Evolutionary conservation across 208 protist species (phyloP), one percentile per base, ranked within the genome.

Genomic region (Strigomonas culicis): DNA sequence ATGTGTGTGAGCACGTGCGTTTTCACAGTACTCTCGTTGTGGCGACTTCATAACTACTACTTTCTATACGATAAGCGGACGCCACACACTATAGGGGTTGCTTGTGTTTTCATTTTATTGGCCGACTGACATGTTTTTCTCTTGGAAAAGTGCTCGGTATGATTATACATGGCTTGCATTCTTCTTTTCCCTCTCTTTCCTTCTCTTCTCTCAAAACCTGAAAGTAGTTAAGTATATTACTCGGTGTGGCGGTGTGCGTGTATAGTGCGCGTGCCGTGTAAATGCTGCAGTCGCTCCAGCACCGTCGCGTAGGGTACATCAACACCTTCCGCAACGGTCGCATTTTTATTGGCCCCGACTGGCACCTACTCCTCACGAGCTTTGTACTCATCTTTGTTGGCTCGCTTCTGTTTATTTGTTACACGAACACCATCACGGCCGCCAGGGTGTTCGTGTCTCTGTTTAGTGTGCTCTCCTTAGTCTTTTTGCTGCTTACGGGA

Each of bases 291-390:
- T 2, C 10, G 4, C 27, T 62, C 6, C 39, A 11, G 21, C 30
- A 11, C 39, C 31, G 28, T 28, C 4, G 27, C 3, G 68, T 76
- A 41, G 86, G 83, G 10, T 80, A 82, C 43, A 73, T 82, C 52
- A 46, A 53, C 24, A 59, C 86, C 17, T 81, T 80, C 34, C 72
- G 67, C 41, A 55, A 65, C 25, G 82, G 82, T 25, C 66, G 63
- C 30, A 53, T 91, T 27, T 80, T 80, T 49, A 55, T 94, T 0
- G 84, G 84, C 1, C 82, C 88, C 3, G 82, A 94, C 47, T 86
- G 74, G 74, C 59, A 63, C 41, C 51, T 82, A 11, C 75, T 91
- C 63, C 8, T 82, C 6, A 11, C 58, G 28, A 77, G 68, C n/a
- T 56, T 75, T 0, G n/a, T 74, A 0, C 41, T 85, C 28, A 83